Percentiles rank a stretch among this genome's conserved stretches.
Evolutionary conservation across 768 basidiomycete genomes (phyloP).

Genomic region (Gloeopeniophorella convolvens): DNA sequence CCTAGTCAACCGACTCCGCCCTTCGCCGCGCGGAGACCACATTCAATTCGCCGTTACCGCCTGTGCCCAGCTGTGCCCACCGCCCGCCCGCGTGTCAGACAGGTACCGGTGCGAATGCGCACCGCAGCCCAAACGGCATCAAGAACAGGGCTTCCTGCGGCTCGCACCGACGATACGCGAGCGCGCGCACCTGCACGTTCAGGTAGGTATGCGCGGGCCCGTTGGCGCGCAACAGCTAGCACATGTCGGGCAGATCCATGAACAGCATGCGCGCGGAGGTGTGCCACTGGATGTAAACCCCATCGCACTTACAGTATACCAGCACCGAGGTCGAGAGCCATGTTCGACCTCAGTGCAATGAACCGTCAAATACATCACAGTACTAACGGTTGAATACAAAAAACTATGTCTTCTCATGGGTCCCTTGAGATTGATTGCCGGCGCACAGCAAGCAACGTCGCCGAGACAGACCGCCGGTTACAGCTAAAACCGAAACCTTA

Average conservation of each 20-base stretch:
- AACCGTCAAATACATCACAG: too few relatives aligned
- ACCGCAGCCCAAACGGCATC: slow-evolving; percentile 77
- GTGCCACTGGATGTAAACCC: slow-evolving; percentile 31
- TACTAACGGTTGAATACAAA: too few relatives aligned
- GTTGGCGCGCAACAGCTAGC: slow-evolving; percentile 42
- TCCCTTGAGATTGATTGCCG: too few relatives aligned
- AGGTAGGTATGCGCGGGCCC: slow-evolving; percentile 15
- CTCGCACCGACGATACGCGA: slow-evolving; percentile 76
- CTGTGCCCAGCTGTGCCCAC: slow-evolving; percentile 22
- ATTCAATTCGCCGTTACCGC: slow-evolving; percentile 34
- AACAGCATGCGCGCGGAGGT: slow-evolving; percentile 35
- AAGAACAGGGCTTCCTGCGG: slow-evolving; percentile 68
- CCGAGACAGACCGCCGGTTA: too few relatives aligned
- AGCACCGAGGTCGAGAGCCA: slow-evolving; percentile 72
- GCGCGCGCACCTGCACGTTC: slow-evolving; percentile 42
- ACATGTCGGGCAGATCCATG: slow-evolving; percentile 78
- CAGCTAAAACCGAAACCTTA: too few relatives aligned
- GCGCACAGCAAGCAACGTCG: too few relatives aligned
- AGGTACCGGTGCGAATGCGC: slow-evolving; percentile 53
- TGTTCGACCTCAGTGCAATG: too few relatives aligned
- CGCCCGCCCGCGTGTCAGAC: slow-evolving; percentile 20
- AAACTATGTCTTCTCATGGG: too few relatives aligned
- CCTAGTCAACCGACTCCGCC: slow-evolving; percentile 52
- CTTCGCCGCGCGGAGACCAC: slow-evolving; percentile 58
- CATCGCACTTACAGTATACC: slow-evolving; percentile 68